A percentile compares a stretch with the other conserved stretches of the same genome.
phyloP scores from a whole-genome alignment of 768 basidiomycete species.

The Rhizopogon vinicolor region DNA sequence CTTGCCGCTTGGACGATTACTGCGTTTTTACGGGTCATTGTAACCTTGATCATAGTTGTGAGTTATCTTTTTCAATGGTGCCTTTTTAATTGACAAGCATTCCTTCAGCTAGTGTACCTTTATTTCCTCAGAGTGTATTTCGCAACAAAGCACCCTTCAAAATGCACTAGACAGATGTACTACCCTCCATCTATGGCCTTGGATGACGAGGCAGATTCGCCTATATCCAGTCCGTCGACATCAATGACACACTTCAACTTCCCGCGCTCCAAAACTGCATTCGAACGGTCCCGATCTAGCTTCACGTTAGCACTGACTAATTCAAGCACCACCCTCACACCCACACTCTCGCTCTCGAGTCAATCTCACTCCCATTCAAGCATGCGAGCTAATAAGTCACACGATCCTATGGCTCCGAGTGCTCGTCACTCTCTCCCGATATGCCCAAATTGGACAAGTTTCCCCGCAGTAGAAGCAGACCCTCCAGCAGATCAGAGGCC shows the following conservation, averaged over 20 bases:
- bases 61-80: conserved; percentile 21
- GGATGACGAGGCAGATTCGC: conserved; percentile 16
- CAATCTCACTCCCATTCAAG: conserved; percentile 16
- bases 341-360: conserved; percentile 21
- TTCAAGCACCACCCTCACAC: conserved; percentile 23
- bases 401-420: not conserved
- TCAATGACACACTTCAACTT: not conserved
- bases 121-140: conserved; percentile 14
- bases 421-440: conserved; percentile 9
- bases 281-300: conserved; percentile 18
- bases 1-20: conserved; percentile 55
- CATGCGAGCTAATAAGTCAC: conserved; percentile 9
- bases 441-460: conserved; percentile 6
- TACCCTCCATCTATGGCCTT: conserved; percentile 15
- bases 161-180: conserved; percentile 1
- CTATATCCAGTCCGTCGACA: conserved; percentile 11
- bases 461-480: not conserved
- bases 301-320: conserved; percentile 19
- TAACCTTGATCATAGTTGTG: conserved; percentile 53
- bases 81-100: not conserved
- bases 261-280: not conserved
- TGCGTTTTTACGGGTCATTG: conserved; percentile 44
- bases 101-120: conserved; percentile 18
- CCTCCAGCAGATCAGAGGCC: conserved; percentile 12
- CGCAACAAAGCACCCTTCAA: conserved; percentile 13